phyloP scores from a whole-genome alignment of 805 yeast genomes.

The Yarrowia sp. region DNA sequence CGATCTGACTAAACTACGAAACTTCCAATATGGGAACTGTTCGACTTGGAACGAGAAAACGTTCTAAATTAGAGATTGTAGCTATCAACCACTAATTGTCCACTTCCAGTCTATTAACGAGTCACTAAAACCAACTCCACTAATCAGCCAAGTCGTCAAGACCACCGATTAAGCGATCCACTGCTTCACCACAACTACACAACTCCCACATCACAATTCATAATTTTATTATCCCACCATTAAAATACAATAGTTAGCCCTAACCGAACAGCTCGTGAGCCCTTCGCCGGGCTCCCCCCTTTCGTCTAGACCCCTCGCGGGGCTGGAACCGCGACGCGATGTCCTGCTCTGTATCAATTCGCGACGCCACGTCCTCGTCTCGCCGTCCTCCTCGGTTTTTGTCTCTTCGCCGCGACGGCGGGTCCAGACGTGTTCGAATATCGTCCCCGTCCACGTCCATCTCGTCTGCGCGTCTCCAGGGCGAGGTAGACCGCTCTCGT shows the following conservation, averaged over 20 bases:
- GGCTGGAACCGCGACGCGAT: neutral
- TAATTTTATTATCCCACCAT: conserved; percentile 7
- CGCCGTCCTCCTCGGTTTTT: conserved; percentile 9
- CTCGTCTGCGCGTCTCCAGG: neutral
- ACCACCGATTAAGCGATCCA: too few species aligned
- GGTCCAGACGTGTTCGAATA: neutral
- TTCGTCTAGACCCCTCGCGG: neutral
- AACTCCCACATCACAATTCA: neutral
- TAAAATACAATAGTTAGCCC: conserved; percentile 16
- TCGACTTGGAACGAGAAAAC: too few species aligned
- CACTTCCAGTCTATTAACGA: too few species aligned
- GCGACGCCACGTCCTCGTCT: neutral
- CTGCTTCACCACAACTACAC: too few species aligned
- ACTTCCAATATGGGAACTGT: too few species aligned
- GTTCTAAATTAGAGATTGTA: too few species aligned
- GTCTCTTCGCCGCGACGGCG: neutral
- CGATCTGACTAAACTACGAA: too few species aligned
- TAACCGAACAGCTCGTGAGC: conserved; percentile 24
- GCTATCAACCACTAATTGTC: too few species aligned
- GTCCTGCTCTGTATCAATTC: too few species aligned
- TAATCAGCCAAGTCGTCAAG: too few species aligned
- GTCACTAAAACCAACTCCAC: too few species aligned
- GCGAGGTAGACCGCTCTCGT: conserved; percentile 28
- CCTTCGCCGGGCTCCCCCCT: neutral
- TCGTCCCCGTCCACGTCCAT: conserved; percentile 5